Conservation (phyloP, 2,329 filamentous ascomycete genomes). For the Rachicladosporium sp. region DNA sequence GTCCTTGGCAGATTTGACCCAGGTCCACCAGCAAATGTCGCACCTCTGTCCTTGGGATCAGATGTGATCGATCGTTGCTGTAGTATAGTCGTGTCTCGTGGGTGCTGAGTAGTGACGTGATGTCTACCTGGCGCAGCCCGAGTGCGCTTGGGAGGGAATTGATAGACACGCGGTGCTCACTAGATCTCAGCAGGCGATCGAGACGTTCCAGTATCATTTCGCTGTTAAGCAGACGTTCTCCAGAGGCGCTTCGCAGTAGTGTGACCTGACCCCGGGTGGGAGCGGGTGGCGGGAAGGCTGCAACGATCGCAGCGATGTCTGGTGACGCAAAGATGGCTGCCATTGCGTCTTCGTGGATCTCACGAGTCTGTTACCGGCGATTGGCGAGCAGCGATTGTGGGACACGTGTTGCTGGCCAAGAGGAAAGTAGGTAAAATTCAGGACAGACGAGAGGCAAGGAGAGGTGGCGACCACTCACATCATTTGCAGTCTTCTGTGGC, state of each 20-base stretch:
- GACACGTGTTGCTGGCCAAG: too few relatives aligned
- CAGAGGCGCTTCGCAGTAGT: constrained; percentile 13
- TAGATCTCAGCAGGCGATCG: constrained; percentile 7
- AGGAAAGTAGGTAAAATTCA: too few relatives aligned
- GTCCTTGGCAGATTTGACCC: too few relatives aligned
- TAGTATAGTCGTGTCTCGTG: constrained; percentile 4
- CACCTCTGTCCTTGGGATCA: too few relatives aligned
- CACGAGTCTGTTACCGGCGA: too few relatives aligned
- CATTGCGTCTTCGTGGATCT: constrained; percentile 6
- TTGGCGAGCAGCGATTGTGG: too few relatives aligned
- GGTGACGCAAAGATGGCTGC: constrained; percentile 14
- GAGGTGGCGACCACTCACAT: too few relatives aligned
- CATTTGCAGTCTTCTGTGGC: too few relatives aligned
- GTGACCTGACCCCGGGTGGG: constrained; percentile 9
- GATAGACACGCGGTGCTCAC: constrained; percentile 7
- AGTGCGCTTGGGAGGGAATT: constrained; percentile 9
- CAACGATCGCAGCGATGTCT: constrained; percentile 16
- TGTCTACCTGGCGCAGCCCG: constrained; percentile 6
- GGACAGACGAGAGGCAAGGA: too few relatives aligned
- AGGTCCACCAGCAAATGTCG: too few relatives aligned
- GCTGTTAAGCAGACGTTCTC: constrained; percentile 11
- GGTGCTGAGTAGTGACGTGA: constrained; percentile 6
- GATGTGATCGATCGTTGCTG: background rate
- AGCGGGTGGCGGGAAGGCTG: constrained; percentile 13
- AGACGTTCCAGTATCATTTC: constrained; percentile 6